Evolutionary conservation across 306 rosid genomes (phyloP), one percentile per base, ranked within the genome.

Genomic region (Myrica gale): DNA sequence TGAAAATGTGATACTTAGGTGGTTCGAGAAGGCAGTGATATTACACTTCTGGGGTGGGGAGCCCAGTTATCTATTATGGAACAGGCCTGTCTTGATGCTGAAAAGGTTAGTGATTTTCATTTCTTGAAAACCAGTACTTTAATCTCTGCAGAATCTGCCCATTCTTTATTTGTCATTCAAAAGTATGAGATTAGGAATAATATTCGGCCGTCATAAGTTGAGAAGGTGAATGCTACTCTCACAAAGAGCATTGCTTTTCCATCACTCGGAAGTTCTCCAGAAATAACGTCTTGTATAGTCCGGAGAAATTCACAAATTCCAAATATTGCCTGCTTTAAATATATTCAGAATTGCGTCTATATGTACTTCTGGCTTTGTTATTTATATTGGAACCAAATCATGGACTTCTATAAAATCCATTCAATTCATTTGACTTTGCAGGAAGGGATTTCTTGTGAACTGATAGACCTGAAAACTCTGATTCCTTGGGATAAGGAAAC

Each of bases 1-100:
- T 54, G 76, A 74, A 79, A 72, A 48, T 77, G 56, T 10, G 26
- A 51, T 61, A 46, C 78, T 68, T 86, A 95, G 99, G 91, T 95
- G 68, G 76, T 92, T 80, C 90, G 87, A 66, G 86, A 85, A 75
- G 99, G 99, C 57, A 77, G 62, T 42, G 99, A 95, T 80, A 89
- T 95, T 72, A 95, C 99, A 69, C 96, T 95, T 68, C 92, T 95
- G 73, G 99, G 99, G 68, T 95, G 99, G 99, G 99, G 99, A 76
- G 97, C 98, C 61, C 98, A 95, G 65, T 85, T 95, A 83, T 79
- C 97, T 68, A 37, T 85, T 65, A 88, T 95, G 97, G 97, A 92
- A 85, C 93, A 95, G 81, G 99, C 97, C 73, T 95, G 99, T 81
- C 74, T 85, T 56, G 97, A 95, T 72, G 99, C 99, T 19, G 93